Evolutionary conservation across 2,329 filamentous ascomycete genomes (phyloP), one percentile per base, ranked within the genome.

Genomic region (Nigrospora oryzae): DNA sequence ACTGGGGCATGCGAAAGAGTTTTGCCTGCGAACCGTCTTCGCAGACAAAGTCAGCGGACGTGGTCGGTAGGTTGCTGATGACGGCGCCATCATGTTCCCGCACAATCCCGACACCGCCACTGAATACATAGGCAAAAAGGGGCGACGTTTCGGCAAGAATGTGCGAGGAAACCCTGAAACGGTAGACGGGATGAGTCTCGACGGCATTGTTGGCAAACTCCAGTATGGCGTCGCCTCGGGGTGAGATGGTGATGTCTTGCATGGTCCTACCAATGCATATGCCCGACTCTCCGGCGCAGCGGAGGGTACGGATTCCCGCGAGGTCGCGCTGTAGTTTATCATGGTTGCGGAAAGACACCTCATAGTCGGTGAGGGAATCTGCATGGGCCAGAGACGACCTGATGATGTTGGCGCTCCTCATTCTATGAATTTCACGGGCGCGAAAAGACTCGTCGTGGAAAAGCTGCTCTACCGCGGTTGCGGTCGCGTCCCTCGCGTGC

Each of bases 1-100:
- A 54, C 51, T 77, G 73, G 2, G 73, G 71, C 74, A 78, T 77
- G 11, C 69, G 67, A 48, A 74, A 77, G 1, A 77, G 51, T 49
- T 60, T 68, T 2, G 67, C 67, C 49, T 69, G 65, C 7, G 63
- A 61, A 1, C 69, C 69, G 42, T 75, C 69, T 31, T 62, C 59
- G 49, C 63, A 72, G 13, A 60, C 54, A 42, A 68, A 66, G 19
- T 54, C 59, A 0, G 56, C 59, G 2, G 67, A 61, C 0, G 61
- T 46, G 6, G 44, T 53, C 0, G 63, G 56, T 0, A 69, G 66
- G 1, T 67, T 53, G 12, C 39, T 37, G 7, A 47, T 42, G 10
- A 57, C 38, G 40, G 58, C 54, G 0, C 59, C 59, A 1, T 58
- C 52, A 42, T 35, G 23, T 3, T 17, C 36, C 11, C 45, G 55